Evolutionary conservation across 2,329 filamentous ascomycete species (phyloP).

Genomic region (Cladophialophora bantiana): DNA sequence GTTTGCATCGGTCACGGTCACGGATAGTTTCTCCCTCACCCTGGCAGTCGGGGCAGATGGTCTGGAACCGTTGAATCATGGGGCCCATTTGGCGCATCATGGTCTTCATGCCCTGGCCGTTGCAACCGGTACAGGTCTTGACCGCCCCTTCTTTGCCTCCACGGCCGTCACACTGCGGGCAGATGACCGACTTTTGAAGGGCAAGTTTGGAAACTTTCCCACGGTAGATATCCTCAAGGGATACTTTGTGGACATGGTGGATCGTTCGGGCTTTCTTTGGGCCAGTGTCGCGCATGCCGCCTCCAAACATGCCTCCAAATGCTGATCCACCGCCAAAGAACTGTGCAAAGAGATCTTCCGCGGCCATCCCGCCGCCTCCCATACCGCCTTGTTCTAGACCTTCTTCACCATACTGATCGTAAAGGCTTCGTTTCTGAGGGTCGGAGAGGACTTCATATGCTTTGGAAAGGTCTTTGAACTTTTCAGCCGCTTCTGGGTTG

Average conservation of each 20-base stretch:
- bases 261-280: slow-evolving; percentile 94
- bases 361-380: slow-evolving; percentile 86
- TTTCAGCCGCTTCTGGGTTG: slow-evolving; percentile 91
- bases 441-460: slow-evolving; percentile 96
- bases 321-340: slow-evolving; percentile 83
- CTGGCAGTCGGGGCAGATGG: slow-evolving; percentile 96
- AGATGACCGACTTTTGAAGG: slow-evolving; percentile 96
- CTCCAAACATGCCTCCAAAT: slow-evolving; percentile 78
- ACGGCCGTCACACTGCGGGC: slow-evolving; percentile 88
- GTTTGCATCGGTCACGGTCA: slow-evolving; percentile 97
- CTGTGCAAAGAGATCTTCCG: slow-evolving; percentile 94
- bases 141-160: slow-evolving; percentile 99
- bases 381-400: slow-evolving; percentile 88
- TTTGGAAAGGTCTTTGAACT: slow-evolving; percentile 97
- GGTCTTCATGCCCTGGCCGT: slow-evolving; percentile 97
- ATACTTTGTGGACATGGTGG: slow-evolving; percentile 97
- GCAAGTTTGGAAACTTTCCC: slow-evolving; percentile 98
- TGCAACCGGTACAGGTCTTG: slow-evolving; percentile 87
- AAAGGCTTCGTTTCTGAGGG: slow-evolving; percentile 85
- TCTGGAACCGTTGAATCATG: slow-evolving; percentile 99
- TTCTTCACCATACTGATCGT: slow-evolving; percentile 98
- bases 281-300: slow-evolving; percentile 78
- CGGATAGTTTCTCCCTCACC: slow-evolving; percentile 96
- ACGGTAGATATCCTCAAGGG: slow-evolving; percentile 95
- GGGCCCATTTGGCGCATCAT: slow-evolving; percentile 99